phyloP scores from a whole-genome alignment of 495 filamentous ascomycete genomes.

The Penicillium malachiteum region DNA sequence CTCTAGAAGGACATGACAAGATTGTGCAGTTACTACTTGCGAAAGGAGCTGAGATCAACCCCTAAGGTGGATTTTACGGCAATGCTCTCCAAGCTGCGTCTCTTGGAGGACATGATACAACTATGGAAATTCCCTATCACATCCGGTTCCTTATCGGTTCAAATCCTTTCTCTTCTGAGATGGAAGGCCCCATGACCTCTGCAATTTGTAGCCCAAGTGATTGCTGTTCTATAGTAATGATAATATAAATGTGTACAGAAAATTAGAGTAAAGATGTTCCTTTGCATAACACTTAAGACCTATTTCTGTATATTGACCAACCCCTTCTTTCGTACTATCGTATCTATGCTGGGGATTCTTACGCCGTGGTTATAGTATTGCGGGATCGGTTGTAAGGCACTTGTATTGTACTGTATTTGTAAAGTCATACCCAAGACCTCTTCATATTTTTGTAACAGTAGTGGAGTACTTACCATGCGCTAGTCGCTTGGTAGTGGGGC shows the following conservation, averaged over 20 bases:
- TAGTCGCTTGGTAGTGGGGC: neutral
- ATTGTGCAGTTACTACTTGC: neutral
- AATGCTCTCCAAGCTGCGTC: neutral
- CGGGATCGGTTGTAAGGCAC: neutral
- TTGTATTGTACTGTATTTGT: neutral
- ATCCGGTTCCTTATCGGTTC: neutral
- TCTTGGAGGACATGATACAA: neutral
- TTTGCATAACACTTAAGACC: no score
- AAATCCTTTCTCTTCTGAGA: neutral
- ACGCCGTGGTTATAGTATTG: neutral
- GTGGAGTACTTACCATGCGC: neutral
- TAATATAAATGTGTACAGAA: neutral
- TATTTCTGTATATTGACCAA: no score
- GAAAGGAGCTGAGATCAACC: neutral
- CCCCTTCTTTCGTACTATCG: neutral
- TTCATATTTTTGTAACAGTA: neutral
- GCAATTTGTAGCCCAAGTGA: neutral
- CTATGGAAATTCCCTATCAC: neutral
- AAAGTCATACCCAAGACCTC: neutral
- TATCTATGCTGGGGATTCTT: neutral
- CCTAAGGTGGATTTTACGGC: neutral
- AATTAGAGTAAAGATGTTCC: no score
- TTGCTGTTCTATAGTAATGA: neutral
- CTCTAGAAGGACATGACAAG: no score
- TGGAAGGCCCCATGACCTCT: neutral